A percentile compares a stretch with the other conserved stretches of the same genome.
Conservation (phyloP, 2,329 filamentous ascomycete genomes). For the Cyphellophora europaea region DNA sequence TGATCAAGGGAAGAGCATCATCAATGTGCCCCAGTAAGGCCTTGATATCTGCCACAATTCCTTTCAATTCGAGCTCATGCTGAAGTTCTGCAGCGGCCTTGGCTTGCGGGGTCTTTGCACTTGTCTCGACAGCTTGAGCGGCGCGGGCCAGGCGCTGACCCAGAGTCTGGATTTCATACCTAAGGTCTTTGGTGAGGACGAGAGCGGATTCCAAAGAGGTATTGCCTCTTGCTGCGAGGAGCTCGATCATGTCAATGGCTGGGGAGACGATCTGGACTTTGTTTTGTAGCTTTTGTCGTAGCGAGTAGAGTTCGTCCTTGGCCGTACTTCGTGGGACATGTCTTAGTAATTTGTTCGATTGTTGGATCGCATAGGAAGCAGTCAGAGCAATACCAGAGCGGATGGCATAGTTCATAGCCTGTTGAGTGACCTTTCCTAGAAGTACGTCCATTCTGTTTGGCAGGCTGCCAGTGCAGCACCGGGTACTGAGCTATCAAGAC, state of each 20-base stretch:
- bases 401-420: conserved; percentile 89
- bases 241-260: conserved; percentile 82
- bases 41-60: conserved; percentile 67
- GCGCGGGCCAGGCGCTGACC: conserved; percentile 65
- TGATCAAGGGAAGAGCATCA: conserved; percentile 82
- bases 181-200: conserved; percentile 69
- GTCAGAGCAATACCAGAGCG: conserved; percentile 79
- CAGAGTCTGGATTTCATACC: conserved; percentile 72
- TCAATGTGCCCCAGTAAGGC: conserved; percentile 70
- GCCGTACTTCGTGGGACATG: conserved; percentile 59
- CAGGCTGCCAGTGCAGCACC: too few species aligned
- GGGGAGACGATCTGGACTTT: conserved; percentile 90
- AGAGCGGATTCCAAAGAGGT: conserved; percentile 78
- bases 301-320: conserved; percentile 58
- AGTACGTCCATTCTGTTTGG: conserved; percentile 68
- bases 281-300: conserved; percentile 67
- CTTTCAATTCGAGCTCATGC: conserved; percentile 55
- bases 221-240: conserved; percentile 71
- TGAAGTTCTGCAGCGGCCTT: conserved; percentile 43
- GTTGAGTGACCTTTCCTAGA: conserved; percentile 57
- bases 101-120: conserved; percentile 27
- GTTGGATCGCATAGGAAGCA: conserved; percentile 72
- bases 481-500: too few species aligned
- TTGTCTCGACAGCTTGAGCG: conserved; percentile 52
- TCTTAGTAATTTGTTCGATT: conserved; percentile 70